Base-by-base conservation (phyloP, 345 rosid species). In the Triadica sebifera region DNA sequence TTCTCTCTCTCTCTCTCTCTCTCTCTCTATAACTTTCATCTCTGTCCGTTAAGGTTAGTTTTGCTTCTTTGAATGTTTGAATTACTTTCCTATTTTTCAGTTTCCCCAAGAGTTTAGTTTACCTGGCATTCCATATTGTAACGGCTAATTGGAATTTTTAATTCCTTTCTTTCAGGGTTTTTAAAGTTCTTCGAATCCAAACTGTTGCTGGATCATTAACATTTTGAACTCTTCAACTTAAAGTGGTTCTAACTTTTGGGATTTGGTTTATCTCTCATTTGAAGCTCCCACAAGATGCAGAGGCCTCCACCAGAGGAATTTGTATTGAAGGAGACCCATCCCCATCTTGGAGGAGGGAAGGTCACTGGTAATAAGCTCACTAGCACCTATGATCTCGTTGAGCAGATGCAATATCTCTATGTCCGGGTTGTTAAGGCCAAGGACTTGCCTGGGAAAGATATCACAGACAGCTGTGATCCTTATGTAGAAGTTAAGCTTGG, bases 401-500 rank as follows among this genome's bases (percentile, higher is more conserved):
- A 93, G 85, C 92, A 87, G 86, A 95, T 93, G 98, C 90, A 87
- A 49, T 95, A 79, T 79, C 85, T 95, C 53, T 95, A 89, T 76
- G 98, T 91, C 24, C 86, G 82, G 77, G 99, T 95, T 12, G 99
- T 95, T 4, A 95, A 93, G 78, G 99, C 97, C 43, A 87, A 84
- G 82, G 93, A 90, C 76, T 90, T 95, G 25, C 99, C 99, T 0
- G 87, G 74, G 19, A 95, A 87, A 90, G 98, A 93, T 73, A 83
- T 91, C 9, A 78, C 98, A 8, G 98, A 98, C 4, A 90, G 94
- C 70, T 84, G 91, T 25, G 99, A 95, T 72, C 99, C 99, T 65
- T 95, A 93, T 45, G 99, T 88, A 49, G 99, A 95, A 82, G 98
- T 93, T 77, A 95, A 84, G 84, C 85, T 93, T 5, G 99, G 99